Base-by-base conservation (phyloP, 2,329 filamentous ascomycete genomes). In the Leptographium galeiforme region DNA sequence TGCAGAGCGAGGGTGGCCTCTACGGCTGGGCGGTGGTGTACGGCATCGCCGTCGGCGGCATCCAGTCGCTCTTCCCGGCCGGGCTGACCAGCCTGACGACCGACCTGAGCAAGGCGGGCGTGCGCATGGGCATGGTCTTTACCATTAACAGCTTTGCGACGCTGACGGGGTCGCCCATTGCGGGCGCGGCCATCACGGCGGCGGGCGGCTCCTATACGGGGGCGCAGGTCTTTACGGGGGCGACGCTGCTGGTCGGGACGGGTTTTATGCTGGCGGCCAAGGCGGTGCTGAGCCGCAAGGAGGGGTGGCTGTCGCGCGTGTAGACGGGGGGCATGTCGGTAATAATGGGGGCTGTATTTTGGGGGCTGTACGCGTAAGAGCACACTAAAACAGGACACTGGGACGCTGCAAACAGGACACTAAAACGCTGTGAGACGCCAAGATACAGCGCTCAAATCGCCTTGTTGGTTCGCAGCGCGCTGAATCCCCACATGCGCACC, bases 11-110 rank as follows among this genome's bases (percentile, higher is more conserved):
- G 0, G 49, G 66, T 0, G 74, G 75, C 0, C 66, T 87, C 33
- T 86, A 85, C 60, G 72, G 70, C 1, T 88, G 85, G 73, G 69
- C 77, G 0, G 68, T 73, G 0, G 71, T 83, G 53, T 86, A 84
- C 61, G 85, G 85, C 1, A 70, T 86, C 48, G 75, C 75, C 2
- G 79, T 75, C 0, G 82, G 81, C 0, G 80, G 73, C 0, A 77
- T 87, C 48, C 83, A 87, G 65, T 75, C 75, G 8, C 63, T 88
- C 12, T 86, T 87, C 59, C 83, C 84, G 0, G 79, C 82, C 0
- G 77, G 75, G 0, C 61, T 85, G 44, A 76, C 73, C 50, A 76
- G 74, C 44, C 65, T 81, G 54, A 78, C 75, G 2, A 68, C 67
- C 6, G 76, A 81, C 60, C 64, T 74, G 55, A 61, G 68, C 8